Evolutionary conservation across 1,284 basidiomycete species (phyloP).

Genomic region (Athelia psychrophila): DNA sequence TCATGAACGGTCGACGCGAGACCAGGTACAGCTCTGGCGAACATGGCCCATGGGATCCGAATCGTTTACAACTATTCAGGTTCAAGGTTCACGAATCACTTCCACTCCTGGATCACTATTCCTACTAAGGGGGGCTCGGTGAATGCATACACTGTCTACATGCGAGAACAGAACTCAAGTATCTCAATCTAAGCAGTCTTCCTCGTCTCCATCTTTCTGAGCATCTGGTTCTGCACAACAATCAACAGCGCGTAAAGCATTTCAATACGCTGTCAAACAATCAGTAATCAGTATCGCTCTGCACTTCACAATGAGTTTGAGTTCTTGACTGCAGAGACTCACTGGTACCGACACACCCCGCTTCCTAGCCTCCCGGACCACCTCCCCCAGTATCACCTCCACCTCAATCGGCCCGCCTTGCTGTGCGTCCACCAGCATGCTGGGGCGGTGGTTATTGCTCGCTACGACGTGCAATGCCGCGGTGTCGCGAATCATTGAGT

Average conservation of each 20-base stretch:
- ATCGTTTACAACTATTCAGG: too few relatives aligned
- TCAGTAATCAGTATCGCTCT: conserved; percentile 2
- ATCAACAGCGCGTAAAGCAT: conserved; percentile 34
- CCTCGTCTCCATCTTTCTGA: conserved; percentile 11
- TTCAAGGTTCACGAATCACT: too few relatives aligned
- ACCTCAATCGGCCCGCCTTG: conserved; percentile 39
- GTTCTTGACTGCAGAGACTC: conserved; percentile 6
- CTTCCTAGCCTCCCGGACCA: conserved; percentile 28
- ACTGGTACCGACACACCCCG: conserved; percentile 31
- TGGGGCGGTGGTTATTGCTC: conserved; percentile 23
- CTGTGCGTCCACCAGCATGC: conserved; percentile 30
- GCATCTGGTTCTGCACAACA: conserved; percentile 34
- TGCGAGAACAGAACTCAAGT: too few relatives aligned
- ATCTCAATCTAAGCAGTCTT: too few relatives aligned
- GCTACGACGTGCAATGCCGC: conserved; percentile 23
- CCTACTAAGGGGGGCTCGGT: too few relatives aligned
- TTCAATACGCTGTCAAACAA: conserved; percentile 30
- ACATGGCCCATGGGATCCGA: too few relatives aligned
- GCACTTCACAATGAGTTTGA: not conserved
- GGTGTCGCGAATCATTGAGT: conserved; percentile 26
- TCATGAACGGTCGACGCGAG: too few relatives aligned
- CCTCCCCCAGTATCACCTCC: conserved; percentile 41
- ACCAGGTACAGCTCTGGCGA: too few relatives aligned
- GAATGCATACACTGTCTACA: too few relatives aligned
- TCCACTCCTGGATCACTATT: too few relatives aligned